A percentile compares a stretch with the other conserved stretches of the same genome.
phyloP scores from a whole-genome alignment of 768 basidiomycete species.

The Hygrophoropsis aurantiaca region DNA sequence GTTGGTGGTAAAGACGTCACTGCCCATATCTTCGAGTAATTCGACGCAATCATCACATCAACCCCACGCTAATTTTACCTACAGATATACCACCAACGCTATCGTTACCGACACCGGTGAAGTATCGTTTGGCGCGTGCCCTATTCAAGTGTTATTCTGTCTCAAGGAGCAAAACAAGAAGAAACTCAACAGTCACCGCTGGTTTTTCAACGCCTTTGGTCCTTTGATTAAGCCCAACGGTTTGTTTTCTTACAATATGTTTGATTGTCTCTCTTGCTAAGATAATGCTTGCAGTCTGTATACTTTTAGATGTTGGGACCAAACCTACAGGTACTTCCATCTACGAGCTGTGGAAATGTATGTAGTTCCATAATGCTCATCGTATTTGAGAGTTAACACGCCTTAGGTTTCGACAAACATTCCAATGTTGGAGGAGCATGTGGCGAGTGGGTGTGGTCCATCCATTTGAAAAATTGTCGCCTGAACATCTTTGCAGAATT shows the following conservation, averaged over 20 bases:
- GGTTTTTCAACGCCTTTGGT: conserved; percentile 97
- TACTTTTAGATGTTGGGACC: conserved; percentile 93
- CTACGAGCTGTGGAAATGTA: conserved; percentile 95
- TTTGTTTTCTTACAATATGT: conserved; percentile 23
- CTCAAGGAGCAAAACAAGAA: conserved; percentile 97
- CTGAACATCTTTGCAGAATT: conserved; percentile 45
- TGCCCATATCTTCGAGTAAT: conserved; percentile 90
- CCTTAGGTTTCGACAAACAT: conserved; percentile 73
- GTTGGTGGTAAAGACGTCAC: conserved; percentile 89
- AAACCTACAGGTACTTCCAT: conserved; percentile 94
- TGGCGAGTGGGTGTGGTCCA: conserved; percentile 65
- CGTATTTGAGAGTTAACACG: conserved; percentile 8
- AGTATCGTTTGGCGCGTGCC: conserved; percentile 70
- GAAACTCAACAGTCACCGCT: conserved; percentile 93
- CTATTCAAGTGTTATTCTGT: conserved; percentile 88
- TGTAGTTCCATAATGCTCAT: conserved; percentile 10
- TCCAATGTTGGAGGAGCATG: conserved; percentile 90
- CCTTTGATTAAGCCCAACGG: conserved; percentile 85
- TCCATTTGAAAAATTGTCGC: not conserved
- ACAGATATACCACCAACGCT: conserved; percentile 75
- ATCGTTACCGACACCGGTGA: conserved; percentile 80
- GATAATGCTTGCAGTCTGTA: conserved; percentile 55
- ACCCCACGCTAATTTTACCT: conserved; percentile 1
- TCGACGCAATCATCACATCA: conserved; percentile 8
- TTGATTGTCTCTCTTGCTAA: not conserved